Evolutionary conservation across 2,329 filamentous ascomycete genomes (phyloP), one percentile per base, ranked within the genome.

Genomic region (Claviceps citrina): DNA sequence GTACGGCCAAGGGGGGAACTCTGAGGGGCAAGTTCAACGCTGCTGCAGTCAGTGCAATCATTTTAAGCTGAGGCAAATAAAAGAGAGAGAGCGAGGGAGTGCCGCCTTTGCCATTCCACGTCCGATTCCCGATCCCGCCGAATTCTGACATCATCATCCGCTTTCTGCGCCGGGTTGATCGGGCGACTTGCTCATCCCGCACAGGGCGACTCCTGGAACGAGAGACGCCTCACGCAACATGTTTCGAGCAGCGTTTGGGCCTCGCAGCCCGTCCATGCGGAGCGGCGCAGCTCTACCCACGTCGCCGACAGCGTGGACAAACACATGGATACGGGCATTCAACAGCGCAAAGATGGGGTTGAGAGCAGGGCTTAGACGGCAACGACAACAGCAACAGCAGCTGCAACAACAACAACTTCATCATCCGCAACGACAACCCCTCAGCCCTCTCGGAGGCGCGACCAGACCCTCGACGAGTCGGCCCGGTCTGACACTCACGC

Each of bases 301-400:
- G 26, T 47, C 51, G 28, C 42, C 47, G 15, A 44, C 43, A 7
- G 49, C 50, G 7, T 53, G 53, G 51, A 54, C 51, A 36, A 48
- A 47, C 27, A 46, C 47, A 24, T 56, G 52, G 53, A 45, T 43
- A 41, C 56, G 49, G 18, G 40, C 53, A 16, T 52, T 56, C 16
- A 52, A 44, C 18, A 51, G 46, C 18, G 51, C 54, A 27, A 51
- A 54, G 33, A 40, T 53, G 7, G 47, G 39, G 9, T 4, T 30
- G 18, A 34, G 18, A 34, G 31, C 16, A 15, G 9, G 7, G 15
- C 16, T 18, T 16, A 10, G 2, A 24, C 41, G 30, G n/a, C 31
- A 25, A 10, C 30, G 22, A n/a, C 16, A 20, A 12, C 19, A 15
- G 18, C 15, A 20, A 9, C 18, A 22, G 10, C 12, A 22, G 22